Evolutionary conservation across 177 flowering plant species (phyloP).

Genomic region (Vitis hybrid): DNA sequence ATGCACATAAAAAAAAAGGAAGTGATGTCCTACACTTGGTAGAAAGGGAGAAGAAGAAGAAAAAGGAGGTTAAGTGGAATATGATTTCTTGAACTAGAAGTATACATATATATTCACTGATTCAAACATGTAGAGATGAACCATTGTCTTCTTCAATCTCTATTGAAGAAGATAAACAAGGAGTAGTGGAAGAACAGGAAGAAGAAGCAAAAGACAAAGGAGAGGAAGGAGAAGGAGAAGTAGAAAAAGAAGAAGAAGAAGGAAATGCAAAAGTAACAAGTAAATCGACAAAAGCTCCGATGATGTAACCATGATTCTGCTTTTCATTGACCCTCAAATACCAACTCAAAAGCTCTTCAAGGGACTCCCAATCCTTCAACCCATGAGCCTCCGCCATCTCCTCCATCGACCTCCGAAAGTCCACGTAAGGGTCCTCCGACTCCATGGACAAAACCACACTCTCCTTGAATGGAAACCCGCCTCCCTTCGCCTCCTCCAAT

Average conservation of each 20-base stretch:
- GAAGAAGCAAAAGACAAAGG: slow-evolving; percentile 9
- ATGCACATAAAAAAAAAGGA: neutral
- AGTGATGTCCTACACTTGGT: no score
- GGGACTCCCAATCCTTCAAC: slow-evolving; percentile 60
- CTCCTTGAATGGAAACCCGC: slow-evolving; percentile 34
- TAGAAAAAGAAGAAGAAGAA: neutral
- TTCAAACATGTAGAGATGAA: slow-evolving; percentile 6
- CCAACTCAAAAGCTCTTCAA: slow-evolving; percentile 69
- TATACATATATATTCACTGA: slow-evolving; percentile 15
- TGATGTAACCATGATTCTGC: slow-evolving; percentile 62
- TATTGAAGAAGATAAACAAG: slow-evolving; percentile 17
- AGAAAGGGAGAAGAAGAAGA: neutral
- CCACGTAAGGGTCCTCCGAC: slow-evolving; percentile 64
- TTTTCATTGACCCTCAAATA: slow-evolving; percentile 68
- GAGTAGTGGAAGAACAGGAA: neutral
- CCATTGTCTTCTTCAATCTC: slow-evolving; percentile 10
- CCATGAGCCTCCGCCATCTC: slow-evolving; percentile 89
- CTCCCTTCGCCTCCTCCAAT: slow-evolving; percentile 25
- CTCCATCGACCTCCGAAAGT: slow-evolving; percentile 81
- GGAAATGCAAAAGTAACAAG: slow-evolving; percentile 40
- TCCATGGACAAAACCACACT: slow-evolving; percentile 61
- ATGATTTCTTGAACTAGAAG: neutral
- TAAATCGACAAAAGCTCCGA: slow-evolving; percentile 85
- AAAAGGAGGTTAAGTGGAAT: neutral
- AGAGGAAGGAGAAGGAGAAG: slow-evolving; percentile 15